Evolutionary conservation across 1,139 yeast species (phyloP), one percentile per base, ranked within the genome.

Genomic region (Ogataea hybrid): DNA sequence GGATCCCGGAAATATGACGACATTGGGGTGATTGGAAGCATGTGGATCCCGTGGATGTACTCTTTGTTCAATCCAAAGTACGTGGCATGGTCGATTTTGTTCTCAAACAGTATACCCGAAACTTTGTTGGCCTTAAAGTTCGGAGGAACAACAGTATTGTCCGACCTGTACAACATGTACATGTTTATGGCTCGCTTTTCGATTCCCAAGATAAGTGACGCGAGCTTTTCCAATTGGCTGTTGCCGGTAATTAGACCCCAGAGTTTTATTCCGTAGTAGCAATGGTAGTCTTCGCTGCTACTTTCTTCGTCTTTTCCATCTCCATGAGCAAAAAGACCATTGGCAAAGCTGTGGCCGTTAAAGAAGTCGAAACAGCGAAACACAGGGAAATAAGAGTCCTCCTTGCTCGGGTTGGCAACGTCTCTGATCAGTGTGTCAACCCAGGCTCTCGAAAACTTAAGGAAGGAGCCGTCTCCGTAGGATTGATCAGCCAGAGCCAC

Each of bases 31-130:
- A 87, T 70, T 18, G 98, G 96, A 46, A 92, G 72, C 83, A 94
- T 92, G 61, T 92, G 97, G 49, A 92, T 90, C 59, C 97, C 96
- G 58, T 90, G 97, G 41, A 92, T 89, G 62, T 84, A 92, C 63
- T 90, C 92, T 31, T 70, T 59, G 42, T 78, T 72, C 54, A 72
- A 72, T 4, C 96, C 96, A 57, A 89, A 89, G 66, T 81, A 89
- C 1, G 97, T 92, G 3, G 96, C 88, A 66, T 87, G 95, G 54
- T 87, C 96, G 46, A 87, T 67, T 67, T 92, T 90, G 65, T 90
- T 90, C 63, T 90, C 97, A 61, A 82, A 84, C 39, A 82, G 60
- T 32, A 84, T 84, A 28, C 94, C 94, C 39, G 86, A 73, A 3
- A 84, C 92, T 59, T 81, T 83, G 60, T 84, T 84, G 12, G 70